Conservation (phyloP, 2,329 filamentous ascomycete genomes). For the Fusarium temperatum region DNA sequence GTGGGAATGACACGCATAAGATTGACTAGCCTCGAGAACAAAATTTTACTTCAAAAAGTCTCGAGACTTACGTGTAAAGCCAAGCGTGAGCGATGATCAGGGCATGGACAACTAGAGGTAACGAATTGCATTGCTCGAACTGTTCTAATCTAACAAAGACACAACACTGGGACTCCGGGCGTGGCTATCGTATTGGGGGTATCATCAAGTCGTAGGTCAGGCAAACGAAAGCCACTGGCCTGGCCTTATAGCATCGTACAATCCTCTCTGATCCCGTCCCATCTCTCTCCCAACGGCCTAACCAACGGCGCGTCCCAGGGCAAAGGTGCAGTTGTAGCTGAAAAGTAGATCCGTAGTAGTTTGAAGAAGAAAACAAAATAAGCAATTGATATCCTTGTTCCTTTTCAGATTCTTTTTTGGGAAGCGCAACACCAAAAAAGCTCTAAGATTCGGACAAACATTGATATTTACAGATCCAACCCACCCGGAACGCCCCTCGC, state of each 20-base stretch:
- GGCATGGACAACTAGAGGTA: not conserved
- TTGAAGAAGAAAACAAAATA: slow-evolving; percentile 25
- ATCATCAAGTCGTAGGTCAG: slow-evolving; percentile 42
- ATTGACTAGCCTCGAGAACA: not conserved
- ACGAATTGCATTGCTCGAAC: slow-evolving; percentile 38
- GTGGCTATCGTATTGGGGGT: slow-evolving; percentile 41
- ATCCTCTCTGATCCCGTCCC: slow-evolving; percentile 36
- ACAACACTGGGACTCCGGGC: slow-evolving; percentile 38
- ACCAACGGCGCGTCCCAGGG: slow-evolving; percentile 6
- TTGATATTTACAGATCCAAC: slow-evolving; percentile 48
- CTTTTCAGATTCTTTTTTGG: slow-evolving; percentile 38
- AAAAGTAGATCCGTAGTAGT: slow-evolving; percentile 5
- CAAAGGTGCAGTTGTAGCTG: slow-evolving; percentile 11
- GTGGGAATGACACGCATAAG: not conserved
- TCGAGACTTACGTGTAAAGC: not conserved
- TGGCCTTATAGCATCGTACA: slow-evolving; percentile 38
- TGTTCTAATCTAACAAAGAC: slow-evolving; percentile 35
- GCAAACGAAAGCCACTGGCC: slow-evolving; percentile 28
- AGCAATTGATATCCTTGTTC: slow-evolving; percentile 41
- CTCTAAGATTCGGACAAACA: slow-evolving; percentile 38
- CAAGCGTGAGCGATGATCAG: not conserved
- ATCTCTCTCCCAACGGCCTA: slow-evolving; percentile 28
- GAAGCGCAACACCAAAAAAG: slow-evolving; percentile 43
- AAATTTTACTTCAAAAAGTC: not conserved
- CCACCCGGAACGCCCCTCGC: slow-evolving; percentile 51